Percentiles rank a stretch among this genome's conserved stretches.
phyloP scores from a whole-genome alignment of 2,329 filamentous ascomycete species.

The Aureobasidium sp. region DNA sequence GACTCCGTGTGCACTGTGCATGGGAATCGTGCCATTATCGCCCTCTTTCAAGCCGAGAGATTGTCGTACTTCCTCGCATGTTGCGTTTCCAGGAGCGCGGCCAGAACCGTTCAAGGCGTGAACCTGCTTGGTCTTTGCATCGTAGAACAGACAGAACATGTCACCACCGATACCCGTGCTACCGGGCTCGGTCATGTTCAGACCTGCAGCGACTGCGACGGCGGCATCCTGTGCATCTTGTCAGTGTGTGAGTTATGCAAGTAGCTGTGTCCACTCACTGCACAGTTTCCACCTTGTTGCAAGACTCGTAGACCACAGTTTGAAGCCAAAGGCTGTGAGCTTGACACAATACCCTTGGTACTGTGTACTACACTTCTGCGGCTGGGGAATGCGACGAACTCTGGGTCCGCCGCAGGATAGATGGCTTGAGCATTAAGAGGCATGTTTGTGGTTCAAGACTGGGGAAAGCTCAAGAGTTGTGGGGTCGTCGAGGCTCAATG shows the following conservation, averaged over 20 bases:
- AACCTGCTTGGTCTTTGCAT: slow-evolving; percentile 72
- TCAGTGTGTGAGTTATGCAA: neutral
- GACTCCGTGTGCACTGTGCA: slow-evolving; percentile 67
- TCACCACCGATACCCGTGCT: slow-evolving; percentile 95
- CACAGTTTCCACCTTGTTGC: slow-evolving; percentile 85
- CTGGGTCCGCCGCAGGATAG: slow-evolving; percentile 41
- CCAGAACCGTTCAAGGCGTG: slow-evolving; percentile 88
- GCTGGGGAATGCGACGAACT: slow-evolving; percentile 62
- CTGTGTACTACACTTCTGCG: slow-evolving; percentile 89
- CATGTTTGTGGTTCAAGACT: slow-evolving; percentile 28
- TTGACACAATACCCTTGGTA: slow-evolving; percentile 82
- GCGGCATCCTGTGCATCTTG: slow-evolving; percentile 66
- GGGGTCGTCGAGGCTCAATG: neutral
- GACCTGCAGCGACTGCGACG: slow-evolving; percentile 81
- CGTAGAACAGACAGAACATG: slow-evolving; percentile 92
- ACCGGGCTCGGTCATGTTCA: slow-evolving; percentile 89
- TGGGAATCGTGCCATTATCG: slow-evolving; percentile 55
- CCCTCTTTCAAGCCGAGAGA: slow-evolving; percentile 59
- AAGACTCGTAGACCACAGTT: slow-evolving; percentile 80
- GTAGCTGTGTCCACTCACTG: slow-evolving; percentile 47
- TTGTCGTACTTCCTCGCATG: slow-evolving; percentile 60
- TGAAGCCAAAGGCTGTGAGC: slow-evolving; percentile 80
- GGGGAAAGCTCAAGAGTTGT: neutral
- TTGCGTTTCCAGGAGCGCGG: slow-evolving; percentile 62
- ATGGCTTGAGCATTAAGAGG: slow-evolving; percentile 43